Evolutionary conservation across 495 filamentous ascomycete species (phyloP).

Genomic region (Extremus antarcticus): DNA sequence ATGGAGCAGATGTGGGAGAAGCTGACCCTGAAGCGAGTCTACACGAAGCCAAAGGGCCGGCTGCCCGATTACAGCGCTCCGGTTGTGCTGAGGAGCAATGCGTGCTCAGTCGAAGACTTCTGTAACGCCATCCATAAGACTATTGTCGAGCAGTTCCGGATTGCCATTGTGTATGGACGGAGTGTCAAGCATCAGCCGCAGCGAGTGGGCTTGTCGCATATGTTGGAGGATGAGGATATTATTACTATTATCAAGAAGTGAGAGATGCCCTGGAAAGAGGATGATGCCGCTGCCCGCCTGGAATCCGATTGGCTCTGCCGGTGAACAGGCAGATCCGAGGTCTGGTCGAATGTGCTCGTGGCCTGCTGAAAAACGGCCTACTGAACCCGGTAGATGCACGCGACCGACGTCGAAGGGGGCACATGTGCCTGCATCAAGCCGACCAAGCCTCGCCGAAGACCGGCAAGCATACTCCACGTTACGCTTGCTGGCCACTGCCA

Average conservation of each 20-base stretch:
- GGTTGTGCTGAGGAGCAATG: conserved; percentile 72
- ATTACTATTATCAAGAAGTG: conserved; percentile 47
- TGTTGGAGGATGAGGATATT: conserved; percentile 93
- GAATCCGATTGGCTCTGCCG: background rate
- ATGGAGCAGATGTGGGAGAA: conserved; percentile 98
- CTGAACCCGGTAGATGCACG: too few relatives aligned
- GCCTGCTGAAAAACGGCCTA: too few relatives aligned
- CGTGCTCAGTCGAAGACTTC: conserved; percentile 92
- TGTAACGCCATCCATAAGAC: conserved; percentile 94
- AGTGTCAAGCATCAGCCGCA: conserved; percentile 99
- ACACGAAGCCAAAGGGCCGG: conserved; percentile 96
- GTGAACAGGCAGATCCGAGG: background rate
- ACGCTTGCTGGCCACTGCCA: too few relatives aligned
- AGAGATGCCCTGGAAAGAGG: too few relatives aligned
- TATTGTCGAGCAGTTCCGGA: conserved; percentile 92
- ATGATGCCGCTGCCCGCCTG: background rate
- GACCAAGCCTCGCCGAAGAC: too few relatives aligned
- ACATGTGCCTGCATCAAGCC: too few relatives aligned
- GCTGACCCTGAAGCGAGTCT: conserved; percentile 78
- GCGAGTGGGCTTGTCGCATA: conserved; percentile 81
- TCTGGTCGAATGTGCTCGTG: too few relatives aligned
- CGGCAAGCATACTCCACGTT: too few relatives aligned
- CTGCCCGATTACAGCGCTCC: conserved; percentile 85
- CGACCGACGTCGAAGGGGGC: too few relatives aligned
- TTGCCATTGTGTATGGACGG: conserved; percentile 89